Conservation (phyloP, 1,284 basidiomycete genomes). For the Cutaneotrichosporon dermatis region DNA sequence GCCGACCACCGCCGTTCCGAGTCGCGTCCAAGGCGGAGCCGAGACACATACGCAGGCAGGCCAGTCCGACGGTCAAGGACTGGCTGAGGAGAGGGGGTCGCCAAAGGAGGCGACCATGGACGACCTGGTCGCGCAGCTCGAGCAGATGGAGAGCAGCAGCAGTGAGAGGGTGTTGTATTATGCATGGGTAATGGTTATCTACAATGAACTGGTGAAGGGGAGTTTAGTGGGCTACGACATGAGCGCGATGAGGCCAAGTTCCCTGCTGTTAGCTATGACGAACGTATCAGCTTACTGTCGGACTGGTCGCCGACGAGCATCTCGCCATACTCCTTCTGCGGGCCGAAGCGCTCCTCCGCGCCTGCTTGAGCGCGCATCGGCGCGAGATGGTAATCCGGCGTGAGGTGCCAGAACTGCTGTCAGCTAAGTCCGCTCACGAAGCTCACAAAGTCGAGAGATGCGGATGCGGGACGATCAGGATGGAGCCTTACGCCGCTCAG, state of each 20-base stretch:
- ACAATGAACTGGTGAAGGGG: too few relatives aligned
- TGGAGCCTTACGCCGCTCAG: slow-evolving; percentile 58
- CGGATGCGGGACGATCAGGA: slow-evolving; percentile 76
- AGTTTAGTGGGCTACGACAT: slow-evolving; percentile 49
- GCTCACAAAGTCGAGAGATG: slow-evolving; percentile 79
- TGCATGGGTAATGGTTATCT: slow-evolving; percentile 5
- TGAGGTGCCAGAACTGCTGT: slow-evolving; percentile 75
- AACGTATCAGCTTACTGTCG: slow-evolving; percentile 58
- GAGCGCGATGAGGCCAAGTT: slow-evolving; percentile 73
- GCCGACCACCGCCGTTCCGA: slow-evolving; percentile 20
- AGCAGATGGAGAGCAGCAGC: slow-evolving; percentile 56
- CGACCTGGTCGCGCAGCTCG: slow-evolving; percentile 70
- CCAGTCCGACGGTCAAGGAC: too few relatives aligned
- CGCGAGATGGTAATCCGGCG: slow-evolving; percentile 69
- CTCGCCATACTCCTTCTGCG: slow-evolving; percentile 58
- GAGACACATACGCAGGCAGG: too few relatives aligned
- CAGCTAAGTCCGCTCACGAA: not conserved
- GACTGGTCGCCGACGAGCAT: slow-evolving; percentile 85
- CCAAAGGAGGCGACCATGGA: slow-evolving; percentile 61
- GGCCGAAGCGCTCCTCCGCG: slow-evolving; percentile 41
- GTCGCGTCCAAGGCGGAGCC: not conserved
- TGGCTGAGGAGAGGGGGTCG: too few relatives aligned
- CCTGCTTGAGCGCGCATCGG: slow-evolving; percentile 58
- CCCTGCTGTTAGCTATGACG: slow-evolving; percentile 52
- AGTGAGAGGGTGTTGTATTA: not conserved